Conservation (phyloP, 2,329 filamentous ascomycete genomes). For the Ascochyta rabiei region DNA sequence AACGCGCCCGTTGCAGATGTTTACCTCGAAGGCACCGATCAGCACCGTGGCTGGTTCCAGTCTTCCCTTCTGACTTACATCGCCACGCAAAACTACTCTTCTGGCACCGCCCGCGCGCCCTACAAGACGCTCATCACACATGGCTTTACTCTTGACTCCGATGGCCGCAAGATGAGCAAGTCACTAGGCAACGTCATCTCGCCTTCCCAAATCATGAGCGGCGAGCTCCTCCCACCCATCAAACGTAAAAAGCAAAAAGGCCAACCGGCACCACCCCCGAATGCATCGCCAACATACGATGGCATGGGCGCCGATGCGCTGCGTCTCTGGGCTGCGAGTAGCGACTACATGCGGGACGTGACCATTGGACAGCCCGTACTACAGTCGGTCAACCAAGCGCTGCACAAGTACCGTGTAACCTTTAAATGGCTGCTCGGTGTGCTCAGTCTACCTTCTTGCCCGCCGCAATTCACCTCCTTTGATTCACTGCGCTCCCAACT, state of each 20-base stretch:
- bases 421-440: constrained; percentile 87
- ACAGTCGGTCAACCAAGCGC: constrained; percentile 72
- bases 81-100: constrained; percentile 59
- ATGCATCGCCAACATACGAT: constrained; percentile 60
- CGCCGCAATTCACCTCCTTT: constrained; percentile 36
- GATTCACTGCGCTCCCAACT: constrained; percentile 22
- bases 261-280: constrained; percentile 38
- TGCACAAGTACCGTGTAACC: constrained; percentile 88
- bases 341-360: constrained; percentile 89
- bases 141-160: constrained; percentile 87
- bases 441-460: constrained; percentile 52
- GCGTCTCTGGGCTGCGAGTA: constrained; percentile 87
- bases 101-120: constrained; percentile 59
- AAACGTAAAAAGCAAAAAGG: constrained; percentile 67
- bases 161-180: constrained; percentile 99
- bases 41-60: constrained; percentile 98
- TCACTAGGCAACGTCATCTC: constrained; percentile 88
- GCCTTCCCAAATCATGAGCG: constrained; percentile 83
- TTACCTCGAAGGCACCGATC: constrained; percentile 92
- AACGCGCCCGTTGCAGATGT: constrained; percentile 70
- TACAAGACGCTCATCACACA: constrained; percentile 93
- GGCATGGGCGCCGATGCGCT: constrained; percentile 84
- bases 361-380: constrained; percentile 80
- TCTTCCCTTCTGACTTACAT: constrained; percentile 89
- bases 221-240: constrained; percentile 73